A percentile compares a stretch with the other conserved stretches of the same genome.
These are phyloP conservation scores for Auricularia sp. DNA, from an alignment of 768 basidiomycete species.

Conservation along the genomic window DNA sequence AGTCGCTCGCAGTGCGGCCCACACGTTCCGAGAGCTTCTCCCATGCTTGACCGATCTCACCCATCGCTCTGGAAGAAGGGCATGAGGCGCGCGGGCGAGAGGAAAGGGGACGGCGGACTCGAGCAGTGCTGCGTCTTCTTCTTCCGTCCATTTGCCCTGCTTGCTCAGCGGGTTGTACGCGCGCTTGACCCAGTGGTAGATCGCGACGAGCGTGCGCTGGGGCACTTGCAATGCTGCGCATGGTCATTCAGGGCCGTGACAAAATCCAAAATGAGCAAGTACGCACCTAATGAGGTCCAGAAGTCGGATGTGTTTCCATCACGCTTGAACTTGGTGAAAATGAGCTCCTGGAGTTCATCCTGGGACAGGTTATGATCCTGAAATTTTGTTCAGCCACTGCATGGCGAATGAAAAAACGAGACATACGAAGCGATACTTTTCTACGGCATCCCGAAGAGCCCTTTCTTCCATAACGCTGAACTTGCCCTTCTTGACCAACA, in stretches of 20 bases:
- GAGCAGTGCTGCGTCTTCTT: constrained; percentile 55
- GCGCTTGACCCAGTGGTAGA: constrained; percentile 74
- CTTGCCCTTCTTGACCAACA: constrained; percentile 83
- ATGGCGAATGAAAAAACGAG: not conserved
- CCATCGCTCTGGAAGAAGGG: constrained; percentile 45
- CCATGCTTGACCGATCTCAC: constrained; percentile 67
- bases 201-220: constrained; percentile 69
- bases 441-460: constrained; percentile 54
- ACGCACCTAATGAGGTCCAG: constrained; percentile 68
- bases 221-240: constrained; percentile 55
- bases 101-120: constrained; percentile 34
- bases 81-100: constrained; percentile 3
- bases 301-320: constrained; percentile 57
- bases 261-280: constrained; percentile 16
- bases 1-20: constrained; percentile 69
- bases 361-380: constrained; percentile 44
- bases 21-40: constrained; percentile 63
- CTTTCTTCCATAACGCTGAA: constrained; percentile 73
- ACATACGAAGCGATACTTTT: constrained; percentile 49
- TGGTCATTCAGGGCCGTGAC: constrained; percentile 6
- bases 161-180: constrained; percentile 56
- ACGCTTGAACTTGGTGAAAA: constrained; percentile 48
- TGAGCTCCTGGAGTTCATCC: constrained; percentile 49
- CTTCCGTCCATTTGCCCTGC: constrained; percentile 59
- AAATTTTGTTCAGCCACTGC: not conserved